Evolutionary conservation across 495 filamentous ascomycete genomes (phyloP).

Genomic region (Penicillium steckii): DNA sequence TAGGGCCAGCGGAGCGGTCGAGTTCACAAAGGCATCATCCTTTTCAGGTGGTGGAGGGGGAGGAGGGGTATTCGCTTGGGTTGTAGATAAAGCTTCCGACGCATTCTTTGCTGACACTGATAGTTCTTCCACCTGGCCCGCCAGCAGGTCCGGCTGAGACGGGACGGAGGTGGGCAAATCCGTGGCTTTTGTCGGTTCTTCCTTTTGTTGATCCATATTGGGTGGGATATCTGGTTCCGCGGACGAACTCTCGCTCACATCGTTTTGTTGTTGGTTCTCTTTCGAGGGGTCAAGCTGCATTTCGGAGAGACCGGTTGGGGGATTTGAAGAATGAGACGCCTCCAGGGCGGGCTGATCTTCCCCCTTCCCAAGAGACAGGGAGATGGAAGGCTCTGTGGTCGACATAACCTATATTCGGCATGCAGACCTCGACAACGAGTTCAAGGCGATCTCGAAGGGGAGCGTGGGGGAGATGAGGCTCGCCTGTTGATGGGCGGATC

Average conservation of each 20-base stretch:
- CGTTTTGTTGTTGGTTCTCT: constrained; percentile 7
- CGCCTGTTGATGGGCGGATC: constrained; percentile 29
- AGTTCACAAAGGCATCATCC: constrained; percentile 60
- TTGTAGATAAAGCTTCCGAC: constrained; percentile 13
- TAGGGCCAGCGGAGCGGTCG: constrained; percentile 64
- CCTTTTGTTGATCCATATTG: constrained; percentile 3
- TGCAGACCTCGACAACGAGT: constrained; percentile 54
- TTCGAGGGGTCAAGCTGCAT: constrained; percentile 23
- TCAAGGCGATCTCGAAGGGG: constrained; percentile 8
- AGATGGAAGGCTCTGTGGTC: constrained; percentile 28
- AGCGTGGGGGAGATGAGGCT: constrained; percentile 19
- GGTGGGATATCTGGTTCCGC: constrained; percentile 1
- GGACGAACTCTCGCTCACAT: constrained; percentile 15
- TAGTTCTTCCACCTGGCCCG: constrained; percentile 34
- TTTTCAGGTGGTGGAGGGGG: constrained; percentile 46
- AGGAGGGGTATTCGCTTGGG: constrained; percentile 26
- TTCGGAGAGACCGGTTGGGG: constrained; percentile 17
- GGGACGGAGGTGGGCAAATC: constrained; percentile 10
- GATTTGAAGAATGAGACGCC: constrained; percentile 7
- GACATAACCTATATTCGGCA: constrained; percentile 42
- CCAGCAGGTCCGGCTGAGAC: constrained; percentile 25
- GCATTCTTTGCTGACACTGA: constrained; percentile 29
- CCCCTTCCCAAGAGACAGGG: constrained; percentile 27
- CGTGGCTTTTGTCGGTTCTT: constrained; percentile 4
- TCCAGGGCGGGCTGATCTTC: constrained; percentile 21